A percentile compares a stretch with the other conserved stretches of the same genome.
Evolutionary conservation across 2,329 filamentous ascomycete genomes (phyloP).

Genomic region (Parastagonospora nodorum): DNA sequence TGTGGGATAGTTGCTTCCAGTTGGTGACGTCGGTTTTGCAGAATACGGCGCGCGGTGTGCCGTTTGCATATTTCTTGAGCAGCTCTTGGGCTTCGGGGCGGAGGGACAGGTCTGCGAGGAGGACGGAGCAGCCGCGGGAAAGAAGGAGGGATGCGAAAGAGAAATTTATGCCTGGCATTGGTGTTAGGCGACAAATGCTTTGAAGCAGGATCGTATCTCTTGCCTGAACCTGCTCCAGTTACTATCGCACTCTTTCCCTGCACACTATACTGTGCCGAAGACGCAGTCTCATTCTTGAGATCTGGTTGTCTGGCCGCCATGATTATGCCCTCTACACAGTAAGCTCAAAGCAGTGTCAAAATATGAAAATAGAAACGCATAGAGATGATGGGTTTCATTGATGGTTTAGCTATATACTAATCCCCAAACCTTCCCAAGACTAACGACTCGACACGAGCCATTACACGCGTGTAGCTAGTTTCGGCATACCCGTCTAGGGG

Average conservation of each 20-base stretch:
- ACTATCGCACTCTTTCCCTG: slow-evolving; percentile 54
- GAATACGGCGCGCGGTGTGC: slow-evolving; percentile 48
- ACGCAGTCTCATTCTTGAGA: slow-evolving; percentile 3
- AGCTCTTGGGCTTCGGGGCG: slow-evolving; percentile 55
- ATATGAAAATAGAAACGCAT: not conserved
- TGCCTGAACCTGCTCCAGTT: slow-evolving; percentile 52
- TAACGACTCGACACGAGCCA: not conserved
- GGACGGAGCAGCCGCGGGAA: slow-evolving; percentile 52
- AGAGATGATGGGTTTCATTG: not conserved
- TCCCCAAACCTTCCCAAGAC: not conserved
- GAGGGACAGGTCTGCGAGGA: slow-evolving; percentile 55
- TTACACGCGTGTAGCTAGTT: not conserved
- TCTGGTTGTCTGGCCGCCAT: slow-evolving; percentile 12
- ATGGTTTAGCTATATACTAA: not conserved
- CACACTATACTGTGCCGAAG: slow-evolving; percentile 41
- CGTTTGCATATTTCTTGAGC: slow-evolving; percentile 33
- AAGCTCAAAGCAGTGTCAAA: not conserved
- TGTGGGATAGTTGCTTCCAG: slow-evolving; percentile 41
- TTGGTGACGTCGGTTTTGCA: slow-evolving; percentile 50
- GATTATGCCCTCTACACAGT: not conserved
- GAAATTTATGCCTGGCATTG: slow-evolving; percentile 52
- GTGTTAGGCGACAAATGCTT: no score
- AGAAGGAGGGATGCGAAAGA: slow-evolving; percentile 54
- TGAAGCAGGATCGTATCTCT: no score
- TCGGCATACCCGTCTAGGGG: slow-evolving; percentile 3